These are phyloP conservation scores for Diaporthe citrichinensis DNA, from an alignment of 2,329 filamentous ascomycete species.

Conservation along the genomic window DNA sequence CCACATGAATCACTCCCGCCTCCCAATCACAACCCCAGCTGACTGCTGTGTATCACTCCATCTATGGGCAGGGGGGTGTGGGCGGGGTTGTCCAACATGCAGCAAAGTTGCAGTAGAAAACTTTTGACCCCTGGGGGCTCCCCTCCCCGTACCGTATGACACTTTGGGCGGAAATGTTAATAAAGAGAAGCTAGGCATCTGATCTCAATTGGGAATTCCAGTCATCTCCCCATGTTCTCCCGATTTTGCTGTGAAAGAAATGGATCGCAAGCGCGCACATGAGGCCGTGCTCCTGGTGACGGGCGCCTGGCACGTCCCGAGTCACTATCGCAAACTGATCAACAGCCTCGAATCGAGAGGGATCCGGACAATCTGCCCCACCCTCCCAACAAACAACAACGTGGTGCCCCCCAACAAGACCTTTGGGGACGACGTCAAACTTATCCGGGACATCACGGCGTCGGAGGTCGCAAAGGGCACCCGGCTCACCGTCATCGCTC, in stretches of 20 bases:
- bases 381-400: constrained; percentile 43
- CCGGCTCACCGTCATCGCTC: constrained; percentile 41
- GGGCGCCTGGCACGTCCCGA: constrained; percentile 43
- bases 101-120: constrained; percentile 9
- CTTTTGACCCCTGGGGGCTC: background rate
- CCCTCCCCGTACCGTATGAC: background rate
- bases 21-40: constrained; percentile 20
- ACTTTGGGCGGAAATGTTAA: background rate
- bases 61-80: constrained; percentile 5
- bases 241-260: background rate
- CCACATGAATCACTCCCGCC: constrained; percentile 32
- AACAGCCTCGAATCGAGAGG: constrained; percentile 36
- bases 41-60: constrained; percentile 30
- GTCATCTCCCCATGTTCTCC: background rate
- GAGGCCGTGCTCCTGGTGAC: constrained; percentile 42
- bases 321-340: constrained; percentile 41
- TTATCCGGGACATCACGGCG: constrained; percentile 28
- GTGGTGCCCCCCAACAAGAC: constrained; percentile 43
- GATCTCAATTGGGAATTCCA: background rate
- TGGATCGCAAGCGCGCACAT: constrained; percentile 20
- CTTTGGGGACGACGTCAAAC: constrained; percentile 40
- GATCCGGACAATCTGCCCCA: constrained; percentile 40
- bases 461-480: constrained; percentile 34
- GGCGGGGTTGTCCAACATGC: constrained; percentile 30
- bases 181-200: background rate